phyloP scores from a whole-genome alignment of 1,139 yeast species.

The Nakaseomyces bracarensis region DNA sequence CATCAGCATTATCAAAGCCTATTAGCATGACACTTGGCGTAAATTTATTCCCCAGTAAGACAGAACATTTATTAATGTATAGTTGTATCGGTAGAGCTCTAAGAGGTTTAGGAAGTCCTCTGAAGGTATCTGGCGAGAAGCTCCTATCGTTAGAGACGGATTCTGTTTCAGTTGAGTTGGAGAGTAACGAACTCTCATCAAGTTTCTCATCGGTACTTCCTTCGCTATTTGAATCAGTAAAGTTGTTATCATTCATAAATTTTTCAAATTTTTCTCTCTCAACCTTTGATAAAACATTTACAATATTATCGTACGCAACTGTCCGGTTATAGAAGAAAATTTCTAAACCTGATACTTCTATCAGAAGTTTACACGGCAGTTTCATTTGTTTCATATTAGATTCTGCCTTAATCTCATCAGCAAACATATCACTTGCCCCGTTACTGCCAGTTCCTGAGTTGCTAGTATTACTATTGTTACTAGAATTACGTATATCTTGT shows the following conservation, averaged over 20 bases:
- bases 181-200: constrained; percentile 6
- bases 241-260: constrained; percentile 18
- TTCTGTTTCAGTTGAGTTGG: constrained; percentile 4
- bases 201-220: constrained; percentile 9
- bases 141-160: constrained; percentile 20
- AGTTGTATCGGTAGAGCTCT: constrained; percentile 51
- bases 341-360: constrained; percentile 71
- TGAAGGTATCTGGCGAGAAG: constrained; percentile 12
- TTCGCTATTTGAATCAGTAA: constrained; percentile 13
- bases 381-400: constrained; percentile 39
- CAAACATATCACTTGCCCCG: constrained; percentile 15
- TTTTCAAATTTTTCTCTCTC: constrained; percentile 26
- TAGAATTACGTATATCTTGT: constrained; percentile 9
- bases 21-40: constrained; percentile 67
- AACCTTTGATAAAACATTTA: constrained; percentile 37
- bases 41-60: constrained; percentile 68
- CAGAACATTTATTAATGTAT: constrained; percentile 56
- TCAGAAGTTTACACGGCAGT: constrained; percentile 51
- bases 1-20: constrained; percentile 51
- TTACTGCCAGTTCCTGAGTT: background rate
- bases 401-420: constrained; percentile 23
- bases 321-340: constrained; percentile 73
- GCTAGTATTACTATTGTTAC: constrained; percentile 12
- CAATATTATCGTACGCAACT: constrained; percentile 61
- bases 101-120: constrained; percentile 27